Evolutionary conservation across 2,329 filamentous ascomycete species (phyloP).

Genomic region (Cordyceps tenuipes): DNA sequence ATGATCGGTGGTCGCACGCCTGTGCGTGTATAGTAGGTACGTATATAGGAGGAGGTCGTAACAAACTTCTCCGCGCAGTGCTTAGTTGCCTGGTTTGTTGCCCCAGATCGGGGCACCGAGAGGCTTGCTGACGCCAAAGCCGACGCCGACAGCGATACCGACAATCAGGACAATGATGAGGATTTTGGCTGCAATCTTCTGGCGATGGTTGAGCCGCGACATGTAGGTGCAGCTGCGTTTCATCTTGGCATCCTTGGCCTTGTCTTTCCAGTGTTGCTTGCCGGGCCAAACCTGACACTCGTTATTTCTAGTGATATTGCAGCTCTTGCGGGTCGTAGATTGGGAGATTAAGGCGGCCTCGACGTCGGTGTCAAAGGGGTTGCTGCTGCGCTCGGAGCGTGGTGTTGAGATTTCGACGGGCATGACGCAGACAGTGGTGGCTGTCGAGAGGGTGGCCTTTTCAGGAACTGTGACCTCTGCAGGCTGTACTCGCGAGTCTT

Average conservation of each 20-base stretch:
- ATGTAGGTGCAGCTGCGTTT: constrained; percentile 45
- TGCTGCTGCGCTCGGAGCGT: constrained; percentile 31
- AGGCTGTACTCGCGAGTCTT: constrained; percentile 16
- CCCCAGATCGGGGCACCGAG: constrained; percentile 52
- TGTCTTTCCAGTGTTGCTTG: constrained; percentile 50
- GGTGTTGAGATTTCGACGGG: constrained; percentile 29
- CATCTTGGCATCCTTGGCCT: constrained; percentile 48
- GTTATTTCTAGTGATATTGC: constrained; percentile 25
- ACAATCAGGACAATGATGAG: constrained; percentile 43
- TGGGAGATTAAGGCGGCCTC: constrained; percentile 41
- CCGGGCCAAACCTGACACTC: constrained; percentile 54
- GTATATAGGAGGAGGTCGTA: neutral
- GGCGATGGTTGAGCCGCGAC: constrained; percentile 44
- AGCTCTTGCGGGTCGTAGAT: constrained; percentile 22
- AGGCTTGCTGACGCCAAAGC: constrained; percentile 53
- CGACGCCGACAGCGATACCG: constrained; percentile 46
- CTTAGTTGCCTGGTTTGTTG: constrained; percentile 20
- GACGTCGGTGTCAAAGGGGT: constrained; percentile 51
- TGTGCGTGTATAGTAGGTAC: neutral
- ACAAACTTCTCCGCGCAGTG: neutral
- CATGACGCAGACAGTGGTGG: constrained; percentile 17
- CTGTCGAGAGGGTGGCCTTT: constrained; percentile 22
- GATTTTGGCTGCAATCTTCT: constrained; percentile 47
- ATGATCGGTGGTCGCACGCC: neutral
- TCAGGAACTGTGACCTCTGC: constrained; percentile 21